Percentiles rank a stretch among this genome's conserved stretches.
Conservation (phyloP, 495 filamentous ascomycete genomes). For the Penicillium coprophilum region DNA sequence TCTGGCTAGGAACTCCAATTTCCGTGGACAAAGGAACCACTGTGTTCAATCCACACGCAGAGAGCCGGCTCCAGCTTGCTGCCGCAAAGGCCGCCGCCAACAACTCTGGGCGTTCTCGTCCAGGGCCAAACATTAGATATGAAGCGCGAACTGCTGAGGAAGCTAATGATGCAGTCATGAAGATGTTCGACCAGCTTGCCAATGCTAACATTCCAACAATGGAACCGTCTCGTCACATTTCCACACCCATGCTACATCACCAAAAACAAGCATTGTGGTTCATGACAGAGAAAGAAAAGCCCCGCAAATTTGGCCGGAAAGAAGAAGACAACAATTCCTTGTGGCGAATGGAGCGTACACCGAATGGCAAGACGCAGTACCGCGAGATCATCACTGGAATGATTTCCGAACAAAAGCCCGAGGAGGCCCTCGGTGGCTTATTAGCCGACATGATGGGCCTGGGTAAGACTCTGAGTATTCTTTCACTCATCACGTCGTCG, state of each 20-base stretch:
- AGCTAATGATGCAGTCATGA: conserved; percentile 76
- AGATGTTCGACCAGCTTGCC: conserved; percentile 82
- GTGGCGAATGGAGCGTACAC: conserved; percentile 59
- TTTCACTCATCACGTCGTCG: conserved; percentile 70
- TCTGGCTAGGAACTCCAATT: conserved; percentile 64
- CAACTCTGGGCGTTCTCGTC: conserved; percentile 22
- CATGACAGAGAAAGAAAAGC: conserved; percentile 77
- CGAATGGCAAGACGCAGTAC: conserved; percentile 59
- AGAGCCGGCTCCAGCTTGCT: conserved; percentile 42
- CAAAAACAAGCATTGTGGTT: conserved; percentile 92
- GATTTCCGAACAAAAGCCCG: conserved; percentile 60
- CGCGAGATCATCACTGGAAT: conserved; percentile 82
- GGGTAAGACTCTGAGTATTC: conserved; percentile 88
- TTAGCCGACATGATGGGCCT: conserved; percentile 98
- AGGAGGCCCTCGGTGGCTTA: conserved; percentile 77
- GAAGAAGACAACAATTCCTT: conserved; percentile 66
- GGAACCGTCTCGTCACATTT: conserved; percentile 60
- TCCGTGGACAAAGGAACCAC: conserved; percentile 63
- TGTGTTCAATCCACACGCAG: conserved; percentile 66
- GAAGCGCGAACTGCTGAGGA: conserved; percentile 74
- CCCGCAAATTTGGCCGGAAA: conserved; percentile 52
- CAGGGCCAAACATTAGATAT: conserved; percentile 37
- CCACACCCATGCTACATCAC: conserved; percentile 74
- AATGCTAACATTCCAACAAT: conserved; percentile 72
- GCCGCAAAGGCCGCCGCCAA: conserved; percentile 20